Evolutionary conservation across 192 early-diverging fungal species (phyloP).

Genomic region (Backusella australiensis): DNA sequence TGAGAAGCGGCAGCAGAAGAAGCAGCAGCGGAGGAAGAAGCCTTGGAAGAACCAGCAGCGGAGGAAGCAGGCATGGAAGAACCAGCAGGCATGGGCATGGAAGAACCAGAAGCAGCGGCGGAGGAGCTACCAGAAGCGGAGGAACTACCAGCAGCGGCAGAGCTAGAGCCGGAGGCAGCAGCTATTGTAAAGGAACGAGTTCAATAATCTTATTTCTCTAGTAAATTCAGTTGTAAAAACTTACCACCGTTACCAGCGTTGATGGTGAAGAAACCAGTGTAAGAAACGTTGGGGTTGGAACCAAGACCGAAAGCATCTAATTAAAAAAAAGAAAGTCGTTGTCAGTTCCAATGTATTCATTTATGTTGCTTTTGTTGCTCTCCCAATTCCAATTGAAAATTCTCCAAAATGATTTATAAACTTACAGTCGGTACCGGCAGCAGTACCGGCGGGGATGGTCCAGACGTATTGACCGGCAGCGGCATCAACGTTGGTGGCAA

Average conservation of each 20-base stretch:
- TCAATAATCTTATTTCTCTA: not conserved
- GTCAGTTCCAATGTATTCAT: not conserved
- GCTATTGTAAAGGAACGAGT: not conserved
- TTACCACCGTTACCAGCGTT: slow-evolving; percentile 7
- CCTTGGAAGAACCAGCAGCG: not conserved
- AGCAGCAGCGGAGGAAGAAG: not conserved
- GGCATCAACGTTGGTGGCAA: slow-evolving; percentile 33
- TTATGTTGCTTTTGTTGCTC: not conserved
- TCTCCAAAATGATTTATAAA: slow-evolving; percentile 9
- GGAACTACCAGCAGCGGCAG: slow-evolving; percentile 6
- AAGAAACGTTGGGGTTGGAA: slow-evolving; percentile 18
- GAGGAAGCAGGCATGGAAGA: not conserved
- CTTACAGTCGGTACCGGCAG: slow-evolving; percentile 35
- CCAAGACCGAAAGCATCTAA: slow-evolving; percentile 30
- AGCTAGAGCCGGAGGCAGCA: not conserved
- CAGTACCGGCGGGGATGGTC: slow-evolving; percentile 20
- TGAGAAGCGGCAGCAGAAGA: not conserved
- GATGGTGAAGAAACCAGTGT: slow-evolving; percentile 24
- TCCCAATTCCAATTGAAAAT: not conserved
- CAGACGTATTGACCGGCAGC: slow-evolving; percentile 12
- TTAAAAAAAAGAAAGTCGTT: not conserved
- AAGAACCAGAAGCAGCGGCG: not conserved
- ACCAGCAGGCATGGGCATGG: not conserved
- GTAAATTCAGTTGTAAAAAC: not conserved
- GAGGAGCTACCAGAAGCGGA: not conserved